phyloP scores from a whole-genome alignment of 305 asterid genomes.

The Euphrasia arctica region DNA sequence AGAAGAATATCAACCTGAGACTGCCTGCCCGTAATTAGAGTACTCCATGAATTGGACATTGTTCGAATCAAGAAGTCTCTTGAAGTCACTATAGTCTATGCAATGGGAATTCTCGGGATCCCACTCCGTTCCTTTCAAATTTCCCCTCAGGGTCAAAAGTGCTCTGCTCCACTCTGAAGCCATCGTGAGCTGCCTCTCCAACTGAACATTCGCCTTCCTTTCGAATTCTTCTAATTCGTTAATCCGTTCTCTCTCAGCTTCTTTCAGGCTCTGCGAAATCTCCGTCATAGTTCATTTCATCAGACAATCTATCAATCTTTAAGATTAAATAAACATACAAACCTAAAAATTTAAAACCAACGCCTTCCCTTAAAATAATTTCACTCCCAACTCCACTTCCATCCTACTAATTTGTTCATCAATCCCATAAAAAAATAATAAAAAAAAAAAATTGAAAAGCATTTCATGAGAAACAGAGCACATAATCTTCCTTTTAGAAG shows the following conservation, averaged over 20 bases:
- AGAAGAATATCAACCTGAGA: constrained; percentile 57
- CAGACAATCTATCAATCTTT: constrained; percentile 21
- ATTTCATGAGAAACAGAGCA: not conserved
- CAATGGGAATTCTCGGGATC: constrained; percentile 77
- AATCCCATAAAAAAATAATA: not conserved
- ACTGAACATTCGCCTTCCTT: constrained; percentile 84
- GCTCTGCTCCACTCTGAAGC: constrained; percentile 97
- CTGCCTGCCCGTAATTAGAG: constrained; percentile 88
- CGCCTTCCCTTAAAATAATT: not conserved
- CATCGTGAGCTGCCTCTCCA: constrained; percentile 95
- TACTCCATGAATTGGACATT: constrained; percentile 94
- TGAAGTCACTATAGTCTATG: constrained; percentile 84
- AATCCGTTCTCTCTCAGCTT: constrained; percentile 71
- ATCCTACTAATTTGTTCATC: not conserved
- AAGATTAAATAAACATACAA: constrained; percentile 15
- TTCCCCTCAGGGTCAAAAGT: constrained; percentile 77
- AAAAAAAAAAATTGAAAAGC: not conserved
- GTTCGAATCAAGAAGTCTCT: constrained; percentile 76
- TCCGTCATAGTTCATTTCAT: constrained; percentile 35
- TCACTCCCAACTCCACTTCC: not conserved
- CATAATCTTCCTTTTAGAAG: not conserved
- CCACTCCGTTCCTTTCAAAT: constrained; percentile 92
- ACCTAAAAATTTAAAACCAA: not conserved
- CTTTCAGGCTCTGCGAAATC: constrained; percentile 76
- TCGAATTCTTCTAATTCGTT: constrained; percentile 74